These are phyloP conservation scores for Nannochloris sp. DNA, from an alignment of 139 green algal genomes.

Conservation along the genomic window DNA sequence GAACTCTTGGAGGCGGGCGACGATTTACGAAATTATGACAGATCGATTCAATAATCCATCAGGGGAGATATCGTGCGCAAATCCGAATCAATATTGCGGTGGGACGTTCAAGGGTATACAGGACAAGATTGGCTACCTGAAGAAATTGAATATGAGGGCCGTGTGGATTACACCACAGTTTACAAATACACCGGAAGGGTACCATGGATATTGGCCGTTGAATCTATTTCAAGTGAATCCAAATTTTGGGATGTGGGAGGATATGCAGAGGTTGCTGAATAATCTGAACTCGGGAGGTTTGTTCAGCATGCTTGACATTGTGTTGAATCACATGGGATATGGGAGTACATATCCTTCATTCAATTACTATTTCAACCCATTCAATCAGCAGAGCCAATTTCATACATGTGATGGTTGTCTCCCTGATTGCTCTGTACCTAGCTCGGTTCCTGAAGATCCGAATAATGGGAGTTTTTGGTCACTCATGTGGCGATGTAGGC, in stretches of 20 bases:
- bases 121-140: background rate
- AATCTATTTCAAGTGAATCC: slow-evolving; percentile 6
- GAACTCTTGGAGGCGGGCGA: background rate
- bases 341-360: background rate
- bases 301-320: slow-evolving; percentile 22
- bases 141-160: background rate
- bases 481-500: slow-evolving; percentile 12
- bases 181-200: background rate
- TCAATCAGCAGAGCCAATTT: background rate
- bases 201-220: slow-evolving; percentile 11
- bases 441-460: background rate
- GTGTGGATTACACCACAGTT: background rate
- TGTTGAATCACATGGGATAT: slow-evolving; percentile 32
- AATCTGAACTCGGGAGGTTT: background rate
- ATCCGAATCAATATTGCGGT: background rate
- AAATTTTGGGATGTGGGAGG: background rate
- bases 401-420: slow-evolving; percentile 1
- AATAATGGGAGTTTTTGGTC: background rate
- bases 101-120: background rate
- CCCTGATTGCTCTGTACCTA: background rate
- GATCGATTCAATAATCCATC: slow-evolving; percentile 1
- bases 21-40: slow-evolving; percentile 1
- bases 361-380: slow-evolving; percentile 3
- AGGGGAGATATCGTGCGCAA: background rate
- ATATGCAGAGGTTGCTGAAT: background rate